phyloP scores from a whole-genome alignment of 768 basidiomycete genomes.

The Podaxis rugospora region DNA sequence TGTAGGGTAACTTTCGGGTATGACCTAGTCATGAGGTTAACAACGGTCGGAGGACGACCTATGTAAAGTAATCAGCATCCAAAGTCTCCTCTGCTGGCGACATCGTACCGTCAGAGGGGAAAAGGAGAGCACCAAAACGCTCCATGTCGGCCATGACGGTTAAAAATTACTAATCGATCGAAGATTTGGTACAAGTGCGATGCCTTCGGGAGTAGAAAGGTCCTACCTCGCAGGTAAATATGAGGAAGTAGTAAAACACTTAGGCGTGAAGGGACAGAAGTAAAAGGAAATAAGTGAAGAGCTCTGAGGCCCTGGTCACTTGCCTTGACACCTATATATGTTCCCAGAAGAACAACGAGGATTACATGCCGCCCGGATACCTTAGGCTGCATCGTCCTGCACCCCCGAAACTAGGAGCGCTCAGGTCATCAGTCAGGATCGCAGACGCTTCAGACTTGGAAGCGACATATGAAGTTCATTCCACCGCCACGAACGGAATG shows the following conservation, averaged over 20 bases:
- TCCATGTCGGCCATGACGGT: slow-evolving; percentile 56
- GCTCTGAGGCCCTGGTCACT: background rate
- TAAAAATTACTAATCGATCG: slow-evolving; percentile 17
- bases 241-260: background rate
- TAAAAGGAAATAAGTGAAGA: background rate
- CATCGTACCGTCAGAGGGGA: slow-evolving; percentile 62
- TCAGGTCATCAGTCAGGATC: slow-evolving; percentile 10
- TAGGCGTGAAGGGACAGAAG: background rate
- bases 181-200: background rate
- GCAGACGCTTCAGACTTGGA: background rate
- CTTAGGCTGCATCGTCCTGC: background rate
- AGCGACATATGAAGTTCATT: slow-evolving; percentile 7
- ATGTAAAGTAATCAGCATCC: slow-evolving; percentile 4
- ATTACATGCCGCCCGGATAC: slow-evolving; percentile 8
- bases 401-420: background rate
- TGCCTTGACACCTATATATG: slow-evolving; percentile 6
- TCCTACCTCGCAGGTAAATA: background rate
- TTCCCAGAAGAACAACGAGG: slow-evolving; percentile 10
- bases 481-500: slow-evolving; percentile 1
- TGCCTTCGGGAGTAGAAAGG: background rate
- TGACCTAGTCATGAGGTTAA: slow-evolving; percentile 72
- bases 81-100: background rate
- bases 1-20: slow-evolving; percentile 9
- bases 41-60: slow-evolving; percentile 70
- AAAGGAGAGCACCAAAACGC: slow-evolving; percentile 68